Base-by-base conservation (phyloP, 2,329 filamentous ascomycete genomes). In the Hypoxylon sp. region DNA sequence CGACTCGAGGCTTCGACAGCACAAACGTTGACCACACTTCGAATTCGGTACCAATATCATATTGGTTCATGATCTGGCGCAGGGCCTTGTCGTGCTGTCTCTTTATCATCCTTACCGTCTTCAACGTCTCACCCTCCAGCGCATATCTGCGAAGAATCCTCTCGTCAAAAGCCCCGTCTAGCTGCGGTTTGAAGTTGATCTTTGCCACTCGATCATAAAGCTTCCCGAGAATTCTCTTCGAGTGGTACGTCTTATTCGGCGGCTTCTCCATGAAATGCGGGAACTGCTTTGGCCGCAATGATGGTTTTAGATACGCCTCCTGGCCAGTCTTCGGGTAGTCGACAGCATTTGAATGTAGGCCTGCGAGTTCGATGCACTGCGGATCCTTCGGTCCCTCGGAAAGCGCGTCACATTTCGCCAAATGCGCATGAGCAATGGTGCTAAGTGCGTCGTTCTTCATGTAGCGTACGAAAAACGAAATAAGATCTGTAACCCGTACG, bases 281-380 rank as follows among this genome's bases (percentile, higher is more conserved):
- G 87, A 89, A 97, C 60, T 74, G 81, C 5, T 74, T 82, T 0
- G 92, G 90, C n/a, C 84, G 82, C 3, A 96, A 82, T 0, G 85
- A 82, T 42, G 82, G 81, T 6, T 84, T 83, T 83, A 97, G 91
- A 20, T 85, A 81, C 0, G 95, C 95, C 0, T 92, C 88, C 8
- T 91, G 86, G 0, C 96, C 96, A 1, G 93, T 95, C 82, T 99
- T 99, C 49, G 93, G 90, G 77, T 96, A 99, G 78, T 99, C 96
- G 0, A 99, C 96, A 0, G 96, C 95, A 73, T 90, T 89, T 0
- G 96, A 98, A 78, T 99, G 96, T 2, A 98, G 82, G 7, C 86
- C 83, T 2, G 95, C 94, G 3, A 98, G 84, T 56, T 89, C 82
- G 0, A 96, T 80, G 87, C 95, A 98, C 64, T 86, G 89, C 0